phyloP scores from a whole-genome alignment of 345 rosid species.

The Geranium rotundifolium region DNA sequence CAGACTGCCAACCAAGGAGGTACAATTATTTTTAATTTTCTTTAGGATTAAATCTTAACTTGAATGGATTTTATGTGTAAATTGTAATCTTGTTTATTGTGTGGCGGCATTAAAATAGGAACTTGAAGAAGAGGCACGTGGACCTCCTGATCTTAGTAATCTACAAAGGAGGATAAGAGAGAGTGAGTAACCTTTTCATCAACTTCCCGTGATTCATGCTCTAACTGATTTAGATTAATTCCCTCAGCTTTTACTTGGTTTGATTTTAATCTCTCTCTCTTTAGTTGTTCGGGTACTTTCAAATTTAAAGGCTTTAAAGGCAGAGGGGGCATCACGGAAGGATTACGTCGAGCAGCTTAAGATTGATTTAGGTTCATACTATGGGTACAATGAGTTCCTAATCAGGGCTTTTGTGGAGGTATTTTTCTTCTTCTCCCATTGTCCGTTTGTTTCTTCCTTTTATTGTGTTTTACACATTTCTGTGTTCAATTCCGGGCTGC shows the following conservation, averaged over 20 bases:
- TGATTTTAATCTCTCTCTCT: conserved; percentile 3
- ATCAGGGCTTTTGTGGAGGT: conserved; percentile 79
- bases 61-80: conserved; percentile 1
- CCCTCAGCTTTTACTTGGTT: neutral
- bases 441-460: neutral
- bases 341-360: conserved; percentile 62
- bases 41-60: neutral
- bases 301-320: conserved; percentile 54
- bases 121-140: conserved; percentile 61
- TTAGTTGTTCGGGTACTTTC: conserved; percentile 79
- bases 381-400: conserved; percentile 84
- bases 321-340: conserved; percentile 56
- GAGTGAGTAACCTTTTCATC: conserved; percentile 30
- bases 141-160: conserved; percentile 68
- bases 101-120: conserved; percentile 33
- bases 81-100: neutral
- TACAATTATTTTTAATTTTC: conserved; percentile 3
- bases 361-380: conserved; percentile 62
- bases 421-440: conserved; percentile 1
- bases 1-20: conserved; percentile 80
- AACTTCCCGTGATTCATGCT: conserved; percentile 3
- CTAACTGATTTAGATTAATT: neutral
- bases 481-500: neutral
- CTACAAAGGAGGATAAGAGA: conserved; percentile 73
- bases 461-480: neutral